Evolutionary conservation across 176 grass and related monocot species (phyloP), one percentile per base, ranked within the genome.

Genomic region (Aegilops speltoides): DNA sequence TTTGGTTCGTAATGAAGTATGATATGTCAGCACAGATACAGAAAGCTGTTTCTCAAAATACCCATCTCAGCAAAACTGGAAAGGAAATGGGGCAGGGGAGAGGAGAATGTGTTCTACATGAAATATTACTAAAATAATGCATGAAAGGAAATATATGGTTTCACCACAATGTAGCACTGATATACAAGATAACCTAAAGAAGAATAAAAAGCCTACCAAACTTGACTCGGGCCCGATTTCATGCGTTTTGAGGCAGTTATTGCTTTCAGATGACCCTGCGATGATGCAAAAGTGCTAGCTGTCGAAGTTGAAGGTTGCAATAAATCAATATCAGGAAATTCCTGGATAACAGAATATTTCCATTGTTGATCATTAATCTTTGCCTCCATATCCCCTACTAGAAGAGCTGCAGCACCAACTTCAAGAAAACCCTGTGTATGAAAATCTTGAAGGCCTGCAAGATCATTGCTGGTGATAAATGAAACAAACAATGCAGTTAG

Each of bases 181-280:
- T 25, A 80, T 8, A 69, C 36, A 78, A 26, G 24, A 75, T 75
- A 28, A 28, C 72, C 38, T 23, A 52, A 76, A 68, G 85, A 79
- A 68, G 85, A 79, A 83, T 6, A 88, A 62, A 70, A 77, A 9
- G 36, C 90, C 48, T 98, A 95, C 97, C 97, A 96, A 83, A 98
- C 90, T 94, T 96, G 93, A 79, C 92, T 89, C 72, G 97, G 96
- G 11, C 80, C 97, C 22, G 89, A 86, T 91, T 89, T 98, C 91
- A 98, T 85, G 73, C 97, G 93, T 88, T 98, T 98, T 36, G 90
- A 94, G 50, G 97, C 97, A 82, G 97, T 98, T 91, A 98, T 93
- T 43, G 92, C 97, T 91, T 98, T 98, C 85, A 98, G 87, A 85
- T 98, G 92, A 81, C 94, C 92, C 83, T 90, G 85, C 3, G 90